Percentiles rank a stretch among this genome's conserved stretches.
Evolutionary conservation across 2,329 filamentous ascomycete species (phyloP).

Genomic region (Sporothrix mexicana): DNA sequence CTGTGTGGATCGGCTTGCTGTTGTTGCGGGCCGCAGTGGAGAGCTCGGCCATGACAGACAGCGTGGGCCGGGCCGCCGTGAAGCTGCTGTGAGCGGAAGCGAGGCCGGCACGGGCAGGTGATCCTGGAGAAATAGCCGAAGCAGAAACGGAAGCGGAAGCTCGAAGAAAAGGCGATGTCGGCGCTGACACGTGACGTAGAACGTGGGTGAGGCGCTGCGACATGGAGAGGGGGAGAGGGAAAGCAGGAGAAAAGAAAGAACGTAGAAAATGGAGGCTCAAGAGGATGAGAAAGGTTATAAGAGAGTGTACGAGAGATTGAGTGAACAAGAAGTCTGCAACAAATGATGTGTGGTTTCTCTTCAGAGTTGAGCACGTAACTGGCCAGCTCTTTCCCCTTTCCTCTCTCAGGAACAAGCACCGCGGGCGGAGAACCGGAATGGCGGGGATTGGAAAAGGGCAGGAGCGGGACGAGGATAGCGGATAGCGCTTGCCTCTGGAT

Average conservation of each 20-base stretch:
- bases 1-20: conserved; percentile 74
- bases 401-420: conserved; percentile 3
- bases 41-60: conserved; percentile 34
- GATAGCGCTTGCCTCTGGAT: neutral
- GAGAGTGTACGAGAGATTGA: neutral
- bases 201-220: conserved; percentile 35
- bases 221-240: conserved; percentile 28
- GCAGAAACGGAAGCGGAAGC: conserved; percentile 3
- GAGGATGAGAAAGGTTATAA: too few relatives aligned
- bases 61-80: conserved; percentile 5
- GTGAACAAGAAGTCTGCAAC: neutral
- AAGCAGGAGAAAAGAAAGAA: neutral
- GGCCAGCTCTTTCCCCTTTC: conserved; percentile 1
- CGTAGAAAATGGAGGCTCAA: neutral
- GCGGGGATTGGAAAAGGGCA: conserved; percentile 13
- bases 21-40: conserved; percentile 33
- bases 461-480: neutral
- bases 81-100: conserved; percentile 10
- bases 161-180: conserved; percentile 29
- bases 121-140: neutral
- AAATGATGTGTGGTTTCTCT: conserved; percentile 1
- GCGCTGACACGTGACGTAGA: conserved; percentile 34
- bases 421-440: conserved; percentile 26
- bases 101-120: neutral
- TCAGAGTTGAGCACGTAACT: neutral